These are phyloP conservation scores for Apocynum venetum DNA, from an alignment of 257 asterid genomes.

Conservation along the genomic window DNA sequence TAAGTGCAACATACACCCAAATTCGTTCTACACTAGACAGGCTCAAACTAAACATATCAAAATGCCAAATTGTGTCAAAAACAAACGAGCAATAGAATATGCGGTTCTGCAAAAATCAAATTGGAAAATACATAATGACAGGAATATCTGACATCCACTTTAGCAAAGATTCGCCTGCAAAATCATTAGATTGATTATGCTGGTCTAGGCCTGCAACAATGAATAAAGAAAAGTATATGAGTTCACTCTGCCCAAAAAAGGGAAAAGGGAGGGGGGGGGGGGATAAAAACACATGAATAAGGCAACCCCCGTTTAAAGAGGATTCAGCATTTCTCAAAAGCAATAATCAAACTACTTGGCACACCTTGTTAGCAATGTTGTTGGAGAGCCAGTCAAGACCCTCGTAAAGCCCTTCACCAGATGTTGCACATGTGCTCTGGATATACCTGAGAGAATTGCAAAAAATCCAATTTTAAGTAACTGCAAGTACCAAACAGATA, in stretches of 20 bases:
- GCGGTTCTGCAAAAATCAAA: slow-evolving; percentile 15
- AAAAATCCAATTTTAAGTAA: not conserved
- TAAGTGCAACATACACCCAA: not conserved
- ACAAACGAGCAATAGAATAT: slow-evolving; percentile 6
- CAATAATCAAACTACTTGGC: not conserved
- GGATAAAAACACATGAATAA: too few species aligned
- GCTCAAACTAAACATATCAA: slow-evolving; percentile 11
- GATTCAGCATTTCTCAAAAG: not conserved
- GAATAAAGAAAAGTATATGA: slow-evolving; percentile 1
- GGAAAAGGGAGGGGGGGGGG: not conserved
- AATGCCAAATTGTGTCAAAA: slow-evolving; percentile 2
- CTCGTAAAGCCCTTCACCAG: slow-evolving; percentile 62
- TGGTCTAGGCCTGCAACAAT: slow-evolving; percentile 35
- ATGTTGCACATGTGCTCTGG: slow-evolving; percentile 66
- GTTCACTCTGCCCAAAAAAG: not conserved
- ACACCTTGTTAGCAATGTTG: slow-evolving; percentile 60
- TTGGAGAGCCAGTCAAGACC: slow-evolving; percentile 68
- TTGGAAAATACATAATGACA: slow-evolving; percentile 11
- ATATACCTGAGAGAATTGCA: slow-evolving; percentile 39
- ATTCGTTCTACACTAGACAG: slow-evolving; percentile 2
- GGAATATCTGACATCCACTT: slow-evolving; percentile 27
- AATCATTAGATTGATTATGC: slow-evolving; percentile 18
- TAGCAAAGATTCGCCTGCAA: slow-evolving; percentile 26
- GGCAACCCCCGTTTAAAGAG: not conserved
- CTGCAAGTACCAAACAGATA: not conserved